phyloP scores from a whole-genome alignment of 148 eudicot species.

The Dysphania ambrosioides region DNA sequence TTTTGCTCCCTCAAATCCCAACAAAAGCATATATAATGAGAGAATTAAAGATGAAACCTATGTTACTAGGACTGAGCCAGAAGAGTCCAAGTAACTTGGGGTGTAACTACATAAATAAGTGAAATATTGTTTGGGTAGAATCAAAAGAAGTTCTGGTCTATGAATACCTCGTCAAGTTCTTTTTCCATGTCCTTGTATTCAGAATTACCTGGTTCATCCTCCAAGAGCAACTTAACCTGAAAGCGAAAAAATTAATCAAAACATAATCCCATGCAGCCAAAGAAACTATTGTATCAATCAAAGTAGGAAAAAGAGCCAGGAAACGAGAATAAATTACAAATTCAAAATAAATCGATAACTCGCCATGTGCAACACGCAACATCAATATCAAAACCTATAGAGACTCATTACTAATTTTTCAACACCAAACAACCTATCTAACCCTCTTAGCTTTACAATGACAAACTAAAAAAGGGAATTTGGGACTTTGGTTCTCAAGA shows the following conservation, averaged over 20 bases:
- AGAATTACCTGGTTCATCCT: slow-evolving; percentile 77
- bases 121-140: not conserved
- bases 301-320: no score
- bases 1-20: not conserved
- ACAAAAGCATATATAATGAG: not conserved
- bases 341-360: not conserved
- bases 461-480: not conserved
- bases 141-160: slow-evolving; percentile 16
- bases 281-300: not conserved
- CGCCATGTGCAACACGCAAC: not conserved
- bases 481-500: not conserved
- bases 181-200: slow-evolving; percentile 89
- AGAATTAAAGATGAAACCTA: no score
- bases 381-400: not conserved
- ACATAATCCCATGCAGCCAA: not conserved
- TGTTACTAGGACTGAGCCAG: no score
- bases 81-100: no score
- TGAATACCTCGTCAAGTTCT: slow-evolving; percentile 91
- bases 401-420: not conserved
- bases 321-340: not conserved
- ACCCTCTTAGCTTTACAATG: not conserved
- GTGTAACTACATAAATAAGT: not conserved
- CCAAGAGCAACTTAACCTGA: slow-evolving; percentile 75
- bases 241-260: not conserved
- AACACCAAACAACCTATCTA: not conserved